Evolutionary conservation across 441 rosid genomes (phyloP).

Genomic region (Brassica balearica): DNA sequence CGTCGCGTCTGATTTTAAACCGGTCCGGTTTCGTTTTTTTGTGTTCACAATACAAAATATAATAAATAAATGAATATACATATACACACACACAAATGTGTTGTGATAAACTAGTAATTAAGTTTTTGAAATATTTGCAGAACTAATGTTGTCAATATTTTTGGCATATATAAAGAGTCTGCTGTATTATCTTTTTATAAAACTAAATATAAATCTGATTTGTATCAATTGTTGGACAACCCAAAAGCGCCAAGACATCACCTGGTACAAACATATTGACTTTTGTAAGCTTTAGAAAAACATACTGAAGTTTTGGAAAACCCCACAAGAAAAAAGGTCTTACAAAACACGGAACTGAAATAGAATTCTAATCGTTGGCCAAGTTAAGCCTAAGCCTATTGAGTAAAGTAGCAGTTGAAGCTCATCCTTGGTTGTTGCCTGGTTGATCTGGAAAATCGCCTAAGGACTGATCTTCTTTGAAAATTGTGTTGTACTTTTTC

Average conservation of each 20-base stretch:
- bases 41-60: background rate
- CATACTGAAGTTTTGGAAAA: background rate
- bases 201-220: background rate
- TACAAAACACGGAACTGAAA: too few species aligned
- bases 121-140: constrained; percentile 18
- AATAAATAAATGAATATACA: background rate
- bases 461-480: too few species aligned
- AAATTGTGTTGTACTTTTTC: too few species aligned
- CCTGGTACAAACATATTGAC: background rate
- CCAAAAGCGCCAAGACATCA: background rate
- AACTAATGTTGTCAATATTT: background rate
- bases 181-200: background rate
- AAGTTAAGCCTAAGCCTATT: too few species aligned
- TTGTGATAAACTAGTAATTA: constrained; percentile 23
- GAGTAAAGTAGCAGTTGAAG: too few species aligned
- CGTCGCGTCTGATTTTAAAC: constrained; percentile 27
- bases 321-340: too few species aligned
- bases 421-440: too few species aligned
- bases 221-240: background rate
- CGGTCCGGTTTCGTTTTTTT: background rate
- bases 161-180: constrained; percentile 2
- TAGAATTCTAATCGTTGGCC: too few species aligned
- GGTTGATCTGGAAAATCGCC: too few species aligned
- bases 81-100: constrained; percentile 13
- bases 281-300: background rate